These are phyloP conservation scores for Dendrobium chrysotoxum DNA, from an alignment of 106 monocot species.

Conservation along the genomic window DNA sequence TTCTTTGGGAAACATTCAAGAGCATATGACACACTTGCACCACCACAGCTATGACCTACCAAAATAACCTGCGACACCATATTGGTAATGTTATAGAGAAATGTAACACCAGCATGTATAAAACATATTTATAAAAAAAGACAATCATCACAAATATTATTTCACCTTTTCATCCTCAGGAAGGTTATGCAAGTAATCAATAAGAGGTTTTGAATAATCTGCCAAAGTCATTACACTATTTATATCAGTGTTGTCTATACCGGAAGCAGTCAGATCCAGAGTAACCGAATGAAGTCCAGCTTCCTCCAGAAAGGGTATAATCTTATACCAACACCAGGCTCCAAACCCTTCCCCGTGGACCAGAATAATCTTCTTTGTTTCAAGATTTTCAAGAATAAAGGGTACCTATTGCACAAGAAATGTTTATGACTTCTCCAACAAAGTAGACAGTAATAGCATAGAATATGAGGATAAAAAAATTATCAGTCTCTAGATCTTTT, in stretches of 20 bases:
- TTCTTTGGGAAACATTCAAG: conserved; percentile 55
- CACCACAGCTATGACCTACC: conserved; percentile 90
- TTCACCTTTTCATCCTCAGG: conserved; percentile 71
- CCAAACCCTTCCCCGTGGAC: conserved; percentile 95
- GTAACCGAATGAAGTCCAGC: conserved; percentile 59
- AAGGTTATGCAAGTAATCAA: conserved; percentile 60
- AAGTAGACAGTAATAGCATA: neutral
- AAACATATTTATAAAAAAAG: too few relatives aligned
- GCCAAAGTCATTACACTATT: conserved; percentile 48
- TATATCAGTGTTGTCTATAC: conserved; percentile 56
- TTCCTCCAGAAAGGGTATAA: conserved; percentile 68
- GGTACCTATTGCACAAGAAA: conserved; percentile 18
- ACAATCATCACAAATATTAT: neutral
- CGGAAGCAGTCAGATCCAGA: conserved; percentile 71
- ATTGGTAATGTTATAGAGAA: neutral
- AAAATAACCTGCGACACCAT: conserved; percentile 50
- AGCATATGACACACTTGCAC: conserved; percentile 74
- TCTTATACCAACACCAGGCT: conserved; percentile 98
- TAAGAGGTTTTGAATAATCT: conserved; percentile 72
- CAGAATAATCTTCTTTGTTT: conserved; percentile 72
- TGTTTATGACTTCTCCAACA: neutral
- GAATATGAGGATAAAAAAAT: neutral
- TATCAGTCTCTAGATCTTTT: neutral
- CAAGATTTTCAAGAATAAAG: conserved; percentile 43
- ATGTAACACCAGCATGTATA: neutral